phyloP scores from a whole-genome alignment of 169 alveolate species.

The Eimeria falciformis region DNA sequence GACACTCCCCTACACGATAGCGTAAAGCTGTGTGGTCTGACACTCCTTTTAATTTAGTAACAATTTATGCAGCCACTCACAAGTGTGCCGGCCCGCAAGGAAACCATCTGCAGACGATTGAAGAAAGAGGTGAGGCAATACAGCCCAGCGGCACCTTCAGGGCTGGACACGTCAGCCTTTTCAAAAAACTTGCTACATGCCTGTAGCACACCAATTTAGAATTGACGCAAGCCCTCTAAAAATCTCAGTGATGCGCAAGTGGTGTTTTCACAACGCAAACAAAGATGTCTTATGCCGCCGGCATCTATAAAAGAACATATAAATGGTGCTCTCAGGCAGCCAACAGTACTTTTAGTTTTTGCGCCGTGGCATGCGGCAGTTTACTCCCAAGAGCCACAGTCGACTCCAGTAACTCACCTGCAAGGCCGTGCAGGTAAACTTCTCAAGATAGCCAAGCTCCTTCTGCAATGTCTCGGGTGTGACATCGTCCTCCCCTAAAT shows the following conservation, averaged over 20 bases:
- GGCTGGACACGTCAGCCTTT: constrained; percentile 29
- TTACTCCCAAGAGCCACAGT: no score
- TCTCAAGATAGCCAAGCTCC: constrained; percentile 51
- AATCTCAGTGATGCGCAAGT: no score
- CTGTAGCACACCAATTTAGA: no score
- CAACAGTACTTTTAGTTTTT: no score
- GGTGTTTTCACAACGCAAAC: not conserved
- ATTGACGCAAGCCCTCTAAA: no score
- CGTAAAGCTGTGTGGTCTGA: no score
- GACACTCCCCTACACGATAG: no score
- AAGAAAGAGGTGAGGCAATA: constrained; percentile 76
- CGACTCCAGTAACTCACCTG: not conserved
- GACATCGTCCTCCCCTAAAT: constrained; percentile 66
- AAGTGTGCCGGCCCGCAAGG: constrained; percentile 69
- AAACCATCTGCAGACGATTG: constrained; percentile 69
- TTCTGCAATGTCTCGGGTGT: constrained; percentile 64
- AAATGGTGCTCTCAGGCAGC: no score
- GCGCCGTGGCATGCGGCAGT: no score
- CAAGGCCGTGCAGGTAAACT: constrained; percentile 39
- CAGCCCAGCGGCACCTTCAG: constrained; percentile 63
- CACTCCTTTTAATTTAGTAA: no score
- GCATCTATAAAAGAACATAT: no score
- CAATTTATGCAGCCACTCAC: constrained; percentile 29
- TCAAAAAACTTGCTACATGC: constrained; percentile 63
- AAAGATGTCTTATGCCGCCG: no score